Conservation (phyloP, 176 grass and related monocot genomes). For the Phyllostachys edulis region DNA sequence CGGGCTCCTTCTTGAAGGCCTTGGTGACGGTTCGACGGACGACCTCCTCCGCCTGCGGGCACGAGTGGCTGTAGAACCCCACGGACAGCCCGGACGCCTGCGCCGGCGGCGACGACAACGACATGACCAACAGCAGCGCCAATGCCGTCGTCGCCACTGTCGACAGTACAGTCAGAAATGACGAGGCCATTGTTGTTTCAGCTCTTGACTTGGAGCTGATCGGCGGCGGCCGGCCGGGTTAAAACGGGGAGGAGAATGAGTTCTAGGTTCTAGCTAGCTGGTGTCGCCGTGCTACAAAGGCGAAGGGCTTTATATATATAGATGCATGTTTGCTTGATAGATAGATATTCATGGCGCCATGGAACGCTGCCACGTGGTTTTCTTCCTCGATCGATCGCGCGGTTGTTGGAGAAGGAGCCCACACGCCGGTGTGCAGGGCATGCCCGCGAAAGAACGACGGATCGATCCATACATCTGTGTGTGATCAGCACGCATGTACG, state of each 20-base stretch:
- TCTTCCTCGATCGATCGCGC: not conserved
- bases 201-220: not conserved
- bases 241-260: not conserved
- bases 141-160: not conserved
- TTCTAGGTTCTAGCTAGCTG: not conserved
- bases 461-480: not conserved
- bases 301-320: not conserved
- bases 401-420: not conserved
- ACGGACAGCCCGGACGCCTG: not conserved
- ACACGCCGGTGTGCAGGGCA: not conserved
- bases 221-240: not conserved
- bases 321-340: too few relatives aligned
- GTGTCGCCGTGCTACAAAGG: not conserved
- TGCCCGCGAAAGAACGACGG: not conserved
- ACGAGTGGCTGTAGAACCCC: conserved; percentile 31
- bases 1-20: conserved; percentile 26
- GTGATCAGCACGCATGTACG: not conserved
- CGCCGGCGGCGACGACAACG: not conserved
- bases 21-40: conserved; percentile 16
- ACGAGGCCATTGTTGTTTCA: not conserved
- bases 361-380: not conserved
- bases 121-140: not conserved
- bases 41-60: conserved; percentile 28
- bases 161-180: not conserved
- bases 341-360: not conserved